These are phyloP conservation scores for Plasmodium gonderi DNA, from an alignment of 169 alveolate genomes.

Conservation along the genomic window DNA sequence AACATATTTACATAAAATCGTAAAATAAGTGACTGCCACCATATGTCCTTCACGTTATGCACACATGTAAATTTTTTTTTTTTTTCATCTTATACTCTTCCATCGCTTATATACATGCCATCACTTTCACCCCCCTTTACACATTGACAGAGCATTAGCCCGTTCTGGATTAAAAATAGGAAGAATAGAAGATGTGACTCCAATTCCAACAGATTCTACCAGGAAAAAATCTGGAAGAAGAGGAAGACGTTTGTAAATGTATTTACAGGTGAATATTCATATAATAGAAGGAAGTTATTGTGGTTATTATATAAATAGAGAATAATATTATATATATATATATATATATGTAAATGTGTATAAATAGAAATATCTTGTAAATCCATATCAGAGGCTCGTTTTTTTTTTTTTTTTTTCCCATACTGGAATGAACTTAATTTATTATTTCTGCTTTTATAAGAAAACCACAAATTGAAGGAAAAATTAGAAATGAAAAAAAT, in stretches of 20 bases:
- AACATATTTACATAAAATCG: not conserved
- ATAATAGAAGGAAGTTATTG: not conserved
- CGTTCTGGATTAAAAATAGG: constrained; percentile 99
- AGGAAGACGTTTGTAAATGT: constrained; percentile 97
- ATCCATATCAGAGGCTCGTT: no score
- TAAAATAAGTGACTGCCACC: not conserved
- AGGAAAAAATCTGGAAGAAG: constrained; percentile 99
- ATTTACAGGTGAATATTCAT: no score
- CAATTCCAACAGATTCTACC: constrained; percentile 99
- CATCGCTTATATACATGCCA: not conserved
- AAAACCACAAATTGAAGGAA: no score
- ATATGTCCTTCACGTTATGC: not conserved
- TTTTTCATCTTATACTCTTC: not conserved
- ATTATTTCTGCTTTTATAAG: no score
- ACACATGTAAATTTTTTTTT: constrained; percentile 13
- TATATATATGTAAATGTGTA: not conserved
- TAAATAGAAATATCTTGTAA: not conserved
- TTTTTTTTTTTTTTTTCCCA: no score
- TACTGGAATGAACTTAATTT: no score
- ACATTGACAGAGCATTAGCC: constrained; percentile 96
- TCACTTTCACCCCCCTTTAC: not conserved
- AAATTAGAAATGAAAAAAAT: no score
- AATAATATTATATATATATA: not conserved
- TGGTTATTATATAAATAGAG: constrained; percentile 1
- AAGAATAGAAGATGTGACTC: constrained; percentile 99